Evolutionary conservation across 345 rosid genomes (phyloP).

Genomic region (Cardamine resedifolia): DNA sequence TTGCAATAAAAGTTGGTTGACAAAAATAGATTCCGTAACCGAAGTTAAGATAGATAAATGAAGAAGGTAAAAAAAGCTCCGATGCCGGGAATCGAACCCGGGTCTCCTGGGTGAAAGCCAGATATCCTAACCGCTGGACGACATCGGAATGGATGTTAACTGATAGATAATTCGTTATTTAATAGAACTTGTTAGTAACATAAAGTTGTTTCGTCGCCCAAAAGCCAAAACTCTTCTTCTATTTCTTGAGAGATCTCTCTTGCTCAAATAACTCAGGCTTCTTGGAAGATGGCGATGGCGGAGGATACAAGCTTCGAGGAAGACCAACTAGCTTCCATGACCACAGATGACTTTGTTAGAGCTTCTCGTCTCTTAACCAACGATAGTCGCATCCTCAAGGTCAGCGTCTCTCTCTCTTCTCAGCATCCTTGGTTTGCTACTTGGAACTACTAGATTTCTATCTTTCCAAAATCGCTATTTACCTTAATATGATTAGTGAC

Average conservation of each 20-base stretch:
- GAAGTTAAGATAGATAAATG: no score
- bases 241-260: constrained; percentile 2
- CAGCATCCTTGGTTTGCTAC: neutral
- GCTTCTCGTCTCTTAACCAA: constrained; percentile 75
- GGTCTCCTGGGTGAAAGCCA: constrained; percentile 99
- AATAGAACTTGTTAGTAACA: neutral
- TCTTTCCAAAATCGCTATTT: neutral
- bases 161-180: rapidly evolving
- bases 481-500: neutral
- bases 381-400: constrained; percentile 77
- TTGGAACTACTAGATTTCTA: neutral
- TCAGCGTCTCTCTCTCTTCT: constrained; percentile 21
- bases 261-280: neutral
- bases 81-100: constrained; percentile 98
- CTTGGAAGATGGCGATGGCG: constrained; percentile 50
- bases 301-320: constrained; percentile 74
- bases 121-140: constrained; percentile 98
- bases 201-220: neutral
- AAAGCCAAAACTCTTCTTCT: no score
- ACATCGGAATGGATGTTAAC: constrained; percentile 46
- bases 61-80: constrained; percentile 38
- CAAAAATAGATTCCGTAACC: neutral
- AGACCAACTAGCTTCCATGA: constrained; percentile 68
- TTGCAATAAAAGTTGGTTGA: neutral
- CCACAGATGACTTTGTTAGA: constrained; percentile 63